Base-by-base conservation (phyloP, 75 land plant genomes). In the Sequoia sempervirens region DNA sequence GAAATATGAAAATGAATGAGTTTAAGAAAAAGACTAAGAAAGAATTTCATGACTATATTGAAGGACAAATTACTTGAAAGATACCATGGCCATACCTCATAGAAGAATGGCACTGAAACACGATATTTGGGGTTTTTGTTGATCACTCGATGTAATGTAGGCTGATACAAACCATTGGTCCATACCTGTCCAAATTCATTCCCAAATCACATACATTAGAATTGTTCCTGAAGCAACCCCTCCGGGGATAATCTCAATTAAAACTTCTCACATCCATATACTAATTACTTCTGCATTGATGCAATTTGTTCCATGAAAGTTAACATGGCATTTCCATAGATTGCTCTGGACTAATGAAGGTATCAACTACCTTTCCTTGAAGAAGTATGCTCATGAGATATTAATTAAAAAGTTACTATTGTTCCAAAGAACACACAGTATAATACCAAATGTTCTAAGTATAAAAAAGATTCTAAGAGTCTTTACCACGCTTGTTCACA, bases 101-200 rank as follows among this genome's bases (percentile, higher is more conserved):
- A 94, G 79, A 97, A 97, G 88, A 91, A 97, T 14, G 98, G 95
- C 12, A 97, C 89, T 64, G 93, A 96, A 36, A 96, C 93, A 2
- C 99, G 92, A 86, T 90, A 97, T 75, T 86, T 88, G 34, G 89
- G 83, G 75, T 89, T 87, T 37, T 83, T 94, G 90, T 97, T 97
- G 85, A 93, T 86, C 58, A 97, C 99, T 80, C 93, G 91, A 85
- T 97, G 99, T 43, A 97, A 52, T 8, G 99, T 97, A 78, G 99
- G 87, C 78, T 94, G 92, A 78, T 97, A 97, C 46, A 91, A 32
- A 17, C 99, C 98, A 89, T 97, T 96, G 73, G 96, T 85, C 89
- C 85, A 93, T 70, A 94, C 90, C 99, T 97, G 90, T 70, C 50
- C 41, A n/a, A 53, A 37, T 28, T 32, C 20, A 80, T 68, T 46